phyloP scores from a whole-genome alignment of 176 grass and related monocot species.

The Chrysopogon serrulatus region DNA sequence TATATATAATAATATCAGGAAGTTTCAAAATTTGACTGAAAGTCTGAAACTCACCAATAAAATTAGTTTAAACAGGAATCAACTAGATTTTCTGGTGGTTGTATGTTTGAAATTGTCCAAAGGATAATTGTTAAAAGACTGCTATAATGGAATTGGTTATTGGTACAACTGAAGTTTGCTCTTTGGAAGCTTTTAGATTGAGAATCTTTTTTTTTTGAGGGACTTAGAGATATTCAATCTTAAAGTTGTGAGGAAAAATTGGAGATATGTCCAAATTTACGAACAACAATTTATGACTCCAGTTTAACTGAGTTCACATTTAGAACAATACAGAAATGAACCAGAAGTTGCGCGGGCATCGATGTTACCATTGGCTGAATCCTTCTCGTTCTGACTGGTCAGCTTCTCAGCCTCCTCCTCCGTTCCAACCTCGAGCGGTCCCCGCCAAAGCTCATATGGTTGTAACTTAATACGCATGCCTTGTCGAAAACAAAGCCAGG shows the following conservation, averaged over 20 bases:
- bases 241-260: neutral
- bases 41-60: neutral
- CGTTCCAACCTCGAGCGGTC: conserved; percentile 67
- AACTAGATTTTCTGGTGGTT: neutral
- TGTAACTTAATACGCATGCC: conserved; percentile 54
- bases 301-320: neutral
- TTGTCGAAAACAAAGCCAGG: conserved; percentile 79
- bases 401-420: conserved; percentile 84
- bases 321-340: neutral
- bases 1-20: neutral
- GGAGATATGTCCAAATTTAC: neutral
- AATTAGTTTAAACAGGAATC: neutral
- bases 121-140: neutral
- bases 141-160: neutral
- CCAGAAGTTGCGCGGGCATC: neutral
- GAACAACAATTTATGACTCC: neutral
- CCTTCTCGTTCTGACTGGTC: conserved; percentile 63
- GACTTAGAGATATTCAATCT: neutral
- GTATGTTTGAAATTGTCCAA: neutral
- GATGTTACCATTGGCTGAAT: conserved; percentile 77
- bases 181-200: neutral
- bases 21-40: neutral
- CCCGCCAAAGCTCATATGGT: conserved; percentile 85
- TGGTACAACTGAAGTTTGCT: neutral
- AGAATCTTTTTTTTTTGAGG: too few relatives aligned